These are phyloP conservation scores for Didymella pinodella DNA, from an alignment of 2,329 filamentous ascomycete species.

Conservation along the genomic window DNA sequence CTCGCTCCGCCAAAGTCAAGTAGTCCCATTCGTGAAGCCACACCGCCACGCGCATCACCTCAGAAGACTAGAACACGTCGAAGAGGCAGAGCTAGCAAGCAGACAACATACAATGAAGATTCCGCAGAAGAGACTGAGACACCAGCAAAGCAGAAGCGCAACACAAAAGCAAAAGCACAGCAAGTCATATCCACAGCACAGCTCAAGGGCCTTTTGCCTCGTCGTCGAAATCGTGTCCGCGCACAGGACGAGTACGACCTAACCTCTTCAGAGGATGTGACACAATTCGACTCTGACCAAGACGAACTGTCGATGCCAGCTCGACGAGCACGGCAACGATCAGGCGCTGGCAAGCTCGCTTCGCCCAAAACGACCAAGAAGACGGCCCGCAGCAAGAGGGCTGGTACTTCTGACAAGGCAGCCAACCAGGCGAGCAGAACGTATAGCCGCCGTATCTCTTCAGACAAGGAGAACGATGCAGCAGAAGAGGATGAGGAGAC, in stretches of 20 bases:
- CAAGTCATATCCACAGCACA: conserved; percentile 53
- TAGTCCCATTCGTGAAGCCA: conserved; percentile 41
- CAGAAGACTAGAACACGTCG: conserved; percentile 28
- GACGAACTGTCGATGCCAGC: conserved; percentile 52
- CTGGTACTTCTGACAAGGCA: conserved; percentile 24
- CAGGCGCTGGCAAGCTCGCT: conserved; percentile 27
- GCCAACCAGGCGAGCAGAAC: conserved; percentile 39
- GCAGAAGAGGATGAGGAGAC: conserved; percentile 36
- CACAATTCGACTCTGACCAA: conserved; percentile 49
- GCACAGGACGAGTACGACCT: conserved; percentile 53
- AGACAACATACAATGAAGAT: conserved; percentile 31
- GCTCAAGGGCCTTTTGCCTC: conserved; percentile 56
- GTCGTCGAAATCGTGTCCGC: conserved; percentile 45
- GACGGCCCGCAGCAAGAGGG: conserved; percentile 33
- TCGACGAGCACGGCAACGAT: conserved; percentile 31
- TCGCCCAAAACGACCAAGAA: conserved; percentile 41
- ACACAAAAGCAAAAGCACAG: conserved; percentile 37
- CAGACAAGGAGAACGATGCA: conserved; percentile 55
- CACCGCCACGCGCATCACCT: conserved; percentile 28
- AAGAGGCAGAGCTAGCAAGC: conserved; percentile 27
- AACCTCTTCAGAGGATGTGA: conserved; percentile 47
- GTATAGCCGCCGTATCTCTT: conserved; percentile 47
- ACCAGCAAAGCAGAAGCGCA: conserved; percentile 30
- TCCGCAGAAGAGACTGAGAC: conserved; percentile 37
- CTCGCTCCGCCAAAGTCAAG: conserved; percentile 56